Evolutionary conservation across 352 stramenopile genomes (phyloP).

Genomic region (Globisporangium takayamanum): DNA sequence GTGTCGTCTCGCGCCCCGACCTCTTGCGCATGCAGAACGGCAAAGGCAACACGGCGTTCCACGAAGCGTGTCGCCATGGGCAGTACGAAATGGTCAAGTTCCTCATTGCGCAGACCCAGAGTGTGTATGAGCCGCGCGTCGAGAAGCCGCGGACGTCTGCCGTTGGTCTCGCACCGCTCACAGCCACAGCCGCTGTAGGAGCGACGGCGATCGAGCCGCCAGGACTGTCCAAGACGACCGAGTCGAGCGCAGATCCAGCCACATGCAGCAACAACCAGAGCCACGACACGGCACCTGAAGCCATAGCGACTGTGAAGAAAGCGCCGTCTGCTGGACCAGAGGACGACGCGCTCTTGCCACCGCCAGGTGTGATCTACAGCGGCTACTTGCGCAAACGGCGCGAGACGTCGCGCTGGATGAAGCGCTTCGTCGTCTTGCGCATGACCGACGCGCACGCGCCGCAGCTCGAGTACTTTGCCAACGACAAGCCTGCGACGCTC

Average conservation of each 20-base stretch:
- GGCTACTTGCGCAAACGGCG: conserved; percentile 69
- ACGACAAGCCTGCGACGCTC: conserved; percentile 40
- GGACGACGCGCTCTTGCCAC: not conserved
- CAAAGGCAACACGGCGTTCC: conserved; percentile 51
- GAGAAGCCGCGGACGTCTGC: not conserved
- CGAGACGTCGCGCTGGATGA: conserved; percentile 78
- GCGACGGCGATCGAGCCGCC: not conserved
- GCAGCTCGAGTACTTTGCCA: conserved; percentile 63
- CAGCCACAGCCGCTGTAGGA: not conserved
- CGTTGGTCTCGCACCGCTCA: too few relatives aligned
- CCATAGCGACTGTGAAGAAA: not conserved
- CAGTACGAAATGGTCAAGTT: conserved; percentile 77
- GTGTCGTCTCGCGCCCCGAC: conserved; percentile 5
- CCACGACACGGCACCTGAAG: not conserved
- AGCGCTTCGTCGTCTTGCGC: conserved; percentile 63
- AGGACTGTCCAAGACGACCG: too few relatives aligned
- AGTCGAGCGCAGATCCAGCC: too few relatives aligned
- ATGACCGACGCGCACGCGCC: conserved; percentile 26
- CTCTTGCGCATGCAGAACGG: conserved; percentile 51
- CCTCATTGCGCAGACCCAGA: conserved; percentile 23
- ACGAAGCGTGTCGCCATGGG: conserved; percentile 52
- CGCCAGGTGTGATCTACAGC: conserved; percentile 26
- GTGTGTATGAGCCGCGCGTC: not conserved
- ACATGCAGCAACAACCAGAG: conserved; percentile 10
- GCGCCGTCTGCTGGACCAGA: not conserved